Conservation (phyloP, 2,329 filamentous ascomycete genomes). For the Ophiostoma novo-ulmi region DNA sequence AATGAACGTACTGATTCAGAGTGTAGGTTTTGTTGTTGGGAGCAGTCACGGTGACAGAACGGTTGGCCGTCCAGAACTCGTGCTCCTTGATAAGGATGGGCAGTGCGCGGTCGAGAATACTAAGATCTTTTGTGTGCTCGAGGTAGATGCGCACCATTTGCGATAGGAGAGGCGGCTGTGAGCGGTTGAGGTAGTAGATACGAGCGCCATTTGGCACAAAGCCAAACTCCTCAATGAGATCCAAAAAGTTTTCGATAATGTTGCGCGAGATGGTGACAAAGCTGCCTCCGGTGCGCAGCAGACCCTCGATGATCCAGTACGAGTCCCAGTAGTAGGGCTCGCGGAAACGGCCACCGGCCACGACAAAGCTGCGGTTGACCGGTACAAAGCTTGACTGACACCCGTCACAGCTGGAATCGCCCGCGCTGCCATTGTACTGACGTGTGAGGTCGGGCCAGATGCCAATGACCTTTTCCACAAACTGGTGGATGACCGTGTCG, state of each 20-base stretch:
- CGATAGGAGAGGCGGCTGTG: slow-evolving; percentile 60
- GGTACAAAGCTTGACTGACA: slow-evolving; percentile 63
- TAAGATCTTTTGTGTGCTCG: slow-evolving; percentile 59
- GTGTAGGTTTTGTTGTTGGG: slow-evolving; percentile 45
- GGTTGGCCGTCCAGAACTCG: slow-evolving; percentile 57
- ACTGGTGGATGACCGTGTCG: slow-evolving; percentile 55
- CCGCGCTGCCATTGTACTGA: slow-evolving; percentile 45
- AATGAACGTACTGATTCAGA: slow-evolving; percentile 47
- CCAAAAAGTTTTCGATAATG: slow-evolving; percentile 65
- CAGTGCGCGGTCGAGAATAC: slow-evolving; percentile 54
- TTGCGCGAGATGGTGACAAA: slow-evolving; percentile 60
- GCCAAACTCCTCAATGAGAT: slow-evolving; percentile 58
- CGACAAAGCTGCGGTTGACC: slow-evolving; percentile 62
- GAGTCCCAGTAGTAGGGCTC: slow-evolving; percentile 70
- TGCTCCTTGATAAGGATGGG: slow-evolving; percentile 61
- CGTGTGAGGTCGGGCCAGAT: slow-evolving; percentile 66
- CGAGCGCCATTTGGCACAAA: slow-evolving; percentile 66
- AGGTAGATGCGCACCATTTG: slow-evolving; percentile 63
- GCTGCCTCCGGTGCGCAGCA: slow-evolving; percentile 58
- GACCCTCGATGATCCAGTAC: slow-evolving; percentile 62
- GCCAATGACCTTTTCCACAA: slow-evolving; percentile 58
- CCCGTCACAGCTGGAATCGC: slow-evolving; percentile 44
- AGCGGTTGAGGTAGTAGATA: slow-evolving; percentile 60
- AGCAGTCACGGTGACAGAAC: slow-evolving; percentile 49
- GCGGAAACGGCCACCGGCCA: slow-evolving; percentile 65